These are phyloP conservation scores for Thalia dealbata DNA, from an alignment of 176 grass and related monocot genomes.

Conservation along the genomic window DNA sequence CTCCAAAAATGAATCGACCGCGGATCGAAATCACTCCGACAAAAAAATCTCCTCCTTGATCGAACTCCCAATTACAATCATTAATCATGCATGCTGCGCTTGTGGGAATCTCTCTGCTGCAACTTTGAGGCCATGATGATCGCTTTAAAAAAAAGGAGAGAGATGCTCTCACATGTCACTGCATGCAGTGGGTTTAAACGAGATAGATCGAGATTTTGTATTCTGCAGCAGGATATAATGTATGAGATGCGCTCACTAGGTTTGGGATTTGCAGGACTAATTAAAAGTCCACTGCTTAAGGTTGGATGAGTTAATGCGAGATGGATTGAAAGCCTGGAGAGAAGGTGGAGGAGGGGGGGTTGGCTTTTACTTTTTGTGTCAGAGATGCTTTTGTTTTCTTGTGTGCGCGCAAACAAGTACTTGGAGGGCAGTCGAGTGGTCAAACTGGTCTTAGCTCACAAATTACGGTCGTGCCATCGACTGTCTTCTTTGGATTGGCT, in stretches of 20 bases:
- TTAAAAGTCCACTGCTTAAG: neutral
- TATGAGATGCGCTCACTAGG: neutral
- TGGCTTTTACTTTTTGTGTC: conserved; percentile 7
- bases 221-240: neutral
- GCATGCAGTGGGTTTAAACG: neutral
- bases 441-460: neutral
- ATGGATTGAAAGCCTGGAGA: neutral
- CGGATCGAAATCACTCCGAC: no score
- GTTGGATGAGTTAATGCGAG: neutral
- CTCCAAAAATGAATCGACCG: conserved; percentile 12
- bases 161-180: conserved; percentile 7
- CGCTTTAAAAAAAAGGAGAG: conserved; percentile 1
- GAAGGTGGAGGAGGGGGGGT: neutral
- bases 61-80: conserved; percentile 13
- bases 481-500: neutral
- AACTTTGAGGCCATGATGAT: conserved; percentile 19
- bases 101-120: conserved; percentile 4
- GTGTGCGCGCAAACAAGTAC: conserved; percentile 17
- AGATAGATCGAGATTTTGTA: conserved; percentile 1
- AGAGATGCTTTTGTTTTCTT: conserved; percentile 20
- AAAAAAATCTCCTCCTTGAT: neutral
- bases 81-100: conserved; percentile 8
- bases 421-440: neutral
- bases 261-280: neutral
- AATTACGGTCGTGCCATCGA: conserved; percentile 12